Base-by-base conservation (phyloP, 1,284 basidiomycete genomes). In the Omphalotus olearius region DNA sequence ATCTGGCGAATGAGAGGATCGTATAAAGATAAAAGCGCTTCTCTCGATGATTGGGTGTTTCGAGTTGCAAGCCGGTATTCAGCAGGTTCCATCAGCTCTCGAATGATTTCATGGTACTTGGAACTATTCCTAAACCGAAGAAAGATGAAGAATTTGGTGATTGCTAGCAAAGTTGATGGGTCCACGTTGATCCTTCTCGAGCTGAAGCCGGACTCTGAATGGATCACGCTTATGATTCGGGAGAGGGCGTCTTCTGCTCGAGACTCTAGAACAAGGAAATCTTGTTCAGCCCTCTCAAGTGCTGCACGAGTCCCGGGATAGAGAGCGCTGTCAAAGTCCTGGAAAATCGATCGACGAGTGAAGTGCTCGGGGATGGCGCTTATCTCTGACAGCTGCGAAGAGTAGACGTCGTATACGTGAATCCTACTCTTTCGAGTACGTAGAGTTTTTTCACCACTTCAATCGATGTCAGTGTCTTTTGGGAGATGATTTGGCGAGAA, bases 41-140 rank as follows among this genome's bases (percentile, higher is more conserved):
- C 33, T 35, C 38, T 40, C 14, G 37, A 23, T 25, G 26, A 20
- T 38, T 38, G 43, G 14, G 30, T 17, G 13, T 7, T 18, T 28
- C 33, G 44, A 9, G 44, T 10, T 1, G 42, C 41, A 20, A 47
- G 17, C 6, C 36, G 14, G 30, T 43, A 28, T n/a, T 50, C 35
- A 5, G 35, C 23, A 14, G 42, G 52, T 17, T 54, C 49, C 45
- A 48, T 35, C 1, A 58, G 47, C 47, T 49, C 56, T 30, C 46
- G 30, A 4, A 52, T 60, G 1, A 70, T 71, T 35, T 70, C 60
- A 11, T 60, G 58, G 56, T 79, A 82, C 17, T 66, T 67, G 6
- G 66, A 60, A 57, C 76, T 72, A 53, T 82, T 82, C 13, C 80
- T 69, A 55, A 79, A 82, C 20, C 79, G 72, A 1, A 82, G 63